Evolutionary conservation across 2,329 filamentous ascomycete species (phyloP).

Genomic region (Fusarium sp.): DNA sequence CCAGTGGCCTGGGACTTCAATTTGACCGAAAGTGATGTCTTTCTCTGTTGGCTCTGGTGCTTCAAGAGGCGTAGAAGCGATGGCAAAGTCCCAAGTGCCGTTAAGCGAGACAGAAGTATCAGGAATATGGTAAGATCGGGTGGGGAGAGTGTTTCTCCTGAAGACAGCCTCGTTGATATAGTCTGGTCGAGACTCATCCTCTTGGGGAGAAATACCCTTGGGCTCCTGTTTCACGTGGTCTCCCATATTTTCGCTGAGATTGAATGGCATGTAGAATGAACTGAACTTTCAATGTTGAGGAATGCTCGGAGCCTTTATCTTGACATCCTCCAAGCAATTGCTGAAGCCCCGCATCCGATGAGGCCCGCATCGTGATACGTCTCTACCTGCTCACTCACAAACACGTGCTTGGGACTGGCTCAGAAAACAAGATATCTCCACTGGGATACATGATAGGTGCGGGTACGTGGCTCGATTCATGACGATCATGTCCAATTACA

Average conservation of each 20-base stretch:
- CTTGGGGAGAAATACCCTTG: constrained; percentile 53
- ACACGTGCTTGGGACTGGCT: constrained; percentile 33
- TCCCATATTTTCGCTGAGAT: constrained; percentile 37
- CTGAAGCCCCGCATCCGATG: constrained; percentile 28
- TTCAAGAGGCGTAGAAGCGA: constrained; percentile 61
- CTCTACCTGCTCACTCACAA: constrained; percentile 3
- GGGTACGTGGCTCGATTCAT: constrained; percentile 30
- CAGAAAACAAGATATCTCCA: constrained; percentile 20
- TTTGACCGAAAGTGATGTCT: constrained; percentile 66
- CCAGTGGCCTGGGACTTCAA: constrained; percentile 77
- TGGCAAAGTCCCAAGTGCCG: constrained; percentile 71
- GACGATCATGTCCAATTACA: constrained; percentile 31
- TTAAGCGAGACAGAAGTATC: constrained; percentile 66
- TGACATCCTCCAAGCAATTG: background rate
- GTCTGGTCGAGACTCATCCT: constrained; percentile 59
- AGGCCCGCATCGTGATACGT: constrained; percentile 34
- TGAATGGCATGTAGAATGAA: background rate
- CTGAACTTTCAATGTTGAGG: background rate
- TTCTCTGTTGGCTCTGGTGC: constrained; percentile 61
- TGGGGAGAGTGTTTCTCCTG: constrained; percentile 67
- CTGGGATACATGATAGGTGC: constrained; percentile 36
- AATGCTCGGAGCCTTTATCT: constrained; percentile 34
- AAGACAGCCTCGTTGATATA: constrained; percentile 67
- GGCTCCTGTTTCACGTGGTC: constrained; percentile 26
- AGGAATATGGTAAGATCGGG: constrained; percentile 68